Evolutionary conservation across 2,329 filamentous ascomycete species (phyloP), one percentile per base, ranked within the genome.

Genomic region (Exutisphaerella laricina): DNA sequence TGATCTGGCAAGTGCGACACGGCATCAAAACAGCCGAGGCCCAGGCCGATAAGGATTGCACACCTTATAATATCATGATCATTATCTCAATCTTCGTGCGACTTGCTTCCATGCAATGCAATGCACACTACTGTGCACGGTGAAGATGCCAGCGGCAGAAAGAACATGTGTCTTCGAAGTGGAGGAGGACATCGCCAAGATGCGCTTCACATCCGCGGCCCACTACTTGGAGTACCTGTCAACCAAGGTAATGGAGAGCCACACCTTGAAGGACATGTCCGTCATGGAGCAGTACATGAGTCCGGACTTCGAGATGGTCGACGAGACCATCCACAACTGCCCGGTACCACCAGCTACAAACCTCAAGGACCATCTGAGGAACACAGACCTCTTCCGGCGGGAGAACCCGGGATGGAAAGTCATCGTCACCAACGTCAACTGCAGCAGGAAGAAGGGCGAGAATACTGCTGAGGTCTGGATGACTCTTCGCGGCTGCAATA

Each of bases 401-500:
- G 28, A 43, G 12, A 42, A 40, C 34, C 38, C 48, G 3, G 35
- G 34, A 4, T 47, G 48, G 48, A 44, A 41, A 12, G 40, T 50
- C n/a, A 13, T 33, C 16, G 25, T 39, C 8, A 41, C 20, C 3
- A 48, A 47, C 29, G 41, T 39, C 12, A 38, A 18, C 18, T 36
- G 23, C 14, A 35, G 32, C 14, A 13, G 45, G 16, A 12, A 18
- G 4, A 50, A 50, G 25, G 41, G 48, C 8, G 38, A 45, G 2
- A 45, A 34, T 18, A 41, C 42, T 5, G 48, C 45, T 22, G 45
- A 51, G 20, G 48, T 48, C 7, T 51, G 48, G 45, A 10, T 46
- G 35, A 45, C 45, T 5, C 30, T 39, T 8, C 21, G 43, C 33
- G 42, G 48, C 3, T 38, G 34, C 23, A 29, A 46, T 13, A 28